Evolutionary conservation across 495 filamentous ascomycete genomes (phyloP), one percentile per base, ranked within the genome.

Genomic region (Hyaloscypha variabilis): DNA sequence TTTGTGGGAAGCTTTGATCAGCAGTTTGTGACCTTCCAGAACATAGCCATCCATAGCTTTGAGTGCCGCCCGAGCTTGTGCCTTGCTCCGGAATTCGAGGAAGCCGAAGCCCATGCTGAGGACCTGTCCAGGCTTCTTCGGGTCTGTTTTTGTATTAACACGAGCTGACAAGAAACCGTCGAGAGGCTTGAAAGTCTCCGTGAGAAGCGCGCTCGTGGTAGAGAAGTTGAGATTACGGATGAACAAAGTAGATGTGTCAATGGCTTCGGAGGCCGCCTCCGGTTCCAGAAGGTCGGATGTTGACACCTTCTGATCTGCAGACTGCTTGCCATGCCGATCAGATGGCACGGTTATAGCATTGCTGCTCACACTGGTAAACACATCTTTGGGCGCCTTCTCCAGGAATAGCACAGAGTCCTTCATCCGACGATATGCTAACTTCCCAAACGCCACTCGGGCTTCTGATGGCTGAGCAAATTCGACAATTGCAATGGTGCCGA

Each of bases 101-200:
- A 99, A 99, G 49, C 93, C 95, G 73, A 96, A 97, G 10, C 95
- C 95, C 94, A 97, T 97, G 70, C 91, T 96, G 52, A 98, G 85
- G 2, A 87, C 81, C 75, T 94, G 88, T 6, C 88, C 92, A 1
- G 91, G 88, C 61, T 87, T 88, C 79, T 96, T 96, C 6, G 92
- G 86, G 69, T 97, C 91, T 2, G 87, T 82, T 75, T 95, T 97
- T 39, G 91, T 95, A 77, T 95, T 96, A 61, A 97, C 90, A 58
- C 84, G 85, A 19, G 90, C 92, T 36, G 90, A 91, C 60, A 91
- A 78, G 72, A 96, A 97, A 36, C 95, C 95, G 66, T 93, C 87
- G 60, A 98, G 81, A 23, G 91, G 84, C 60, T 84, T 81, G 77
- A 97, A 98, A 2, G 83, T 82, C 57, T 92, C 85, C 11, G 87